Percentiles rank a stretch among this genome's conserved stretches.
These are phyloP conservation scores for Cryptococcus amylolentus DNA, from an alignment of 1,284 basidiomycete species.

Conservation along the genomic window DNA sequence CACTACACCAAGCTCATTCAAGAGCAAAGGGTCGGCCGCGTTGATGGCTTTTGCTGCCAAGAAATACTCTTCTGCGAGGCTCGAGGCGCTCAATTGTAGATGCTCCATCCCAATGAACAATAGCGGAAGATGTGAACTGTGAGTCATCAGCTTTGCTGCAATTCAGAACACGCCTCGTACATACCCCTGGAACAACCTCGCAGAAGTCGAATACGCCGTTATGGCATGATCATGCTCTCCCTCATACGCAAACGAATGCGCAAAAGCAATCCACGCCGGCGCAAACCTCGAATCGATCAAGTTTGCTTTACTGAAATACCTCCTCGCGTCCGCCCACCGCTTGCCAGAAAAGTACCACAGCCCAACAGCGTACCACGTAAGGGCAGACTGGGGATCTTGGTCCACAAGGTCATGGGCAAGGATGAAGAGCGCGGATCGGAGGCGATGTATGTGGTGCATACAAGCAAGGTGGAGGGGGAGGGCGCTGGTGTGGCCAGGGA, in stretches of 20 bases:
- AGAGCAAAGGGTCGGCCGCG: conserved; percentile 77
- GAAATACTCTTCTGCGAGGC: conserved; percentile 81
- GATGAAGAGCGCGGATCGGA: conserved; percentile 89
- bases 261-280: conserved; percentile 96
- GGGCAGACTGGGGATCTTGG: conserved; percentile 81
- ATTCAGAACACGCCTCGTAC: conserved; percentile 27
- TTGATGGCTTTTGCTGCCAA: conserved; percentile 75
- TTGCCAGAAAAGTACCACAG: conserved; percentile 88
- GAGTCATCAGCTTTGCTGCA: neutral
- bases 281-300: conserved; percentile 95
- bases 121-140: conserved; percentile 83
- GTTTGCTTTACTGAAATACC: conserved; percentile 93
- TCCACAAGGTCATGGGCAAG: conserved; percentile 94
- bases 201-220: conserved; percentile 94
- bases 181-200: conserved; percentile 87
- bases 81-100: conserved; percentile 78
- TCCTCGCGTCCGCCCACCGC: conserved; percentile 81
- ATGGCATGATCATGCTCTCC: conserved; percentile 98
- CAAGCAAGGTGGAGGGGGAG: conserved; percentile 94
- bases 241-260: conserved; percentile 93
- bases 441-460: conserved; percentile 88
- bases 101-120: conserved; percentile 99
- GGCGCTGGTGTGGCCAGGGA: conserved; percentile 75
- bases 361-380: conserved; percentile 98
- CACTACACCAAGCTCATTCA: conserved; percentile 92